Base-by-base conservation (phyloP, 768 basidiomycete genomes). In the Termitomyces sp. region DNA sequence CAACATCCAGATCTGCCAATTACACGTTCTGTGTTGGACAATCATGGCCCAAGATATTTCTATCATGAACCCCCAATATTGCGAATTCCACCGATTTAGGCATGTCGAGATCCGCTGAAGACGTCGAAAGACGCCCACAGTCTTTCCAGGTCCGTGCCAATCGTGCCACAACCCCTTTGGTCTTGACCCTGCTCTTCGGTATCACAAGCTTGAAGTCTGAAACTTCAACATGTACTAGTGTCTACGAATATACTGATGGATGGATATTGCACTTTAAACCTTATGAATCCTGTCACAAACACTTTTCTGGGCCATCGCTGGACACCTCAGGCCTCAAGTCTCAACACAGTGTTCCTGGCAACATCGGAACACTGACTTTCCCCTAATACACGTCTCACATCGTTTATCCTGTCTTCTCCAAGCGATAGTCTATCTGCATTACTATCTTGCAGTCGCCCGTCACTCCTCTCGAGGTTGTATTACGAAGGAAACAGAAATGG, bases 41-140 rank as follows among this genome's bases (percentile, higher is more conserved):
- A 12, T 71, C 4, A 71, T 72, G 71, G 64, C 67, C 3, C 62
- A 62, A 34, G 48, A 69, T n/a, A 61, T 73, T 2, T 72, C 71
- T 11, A 53, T 59, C 29, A 60, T 70, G n/a, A 59, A 65, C 10
- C 64, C 49, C n/a, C n/a, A n/a, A n/a, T 5, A 16, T 37, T 1
- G 35, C 12, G 3, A 37, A 23, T 34, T 14, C 7, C 46, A 21
- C 21, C 11, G 21, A 50, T 19, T 40, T 8, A 38, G 10, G 44
- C 17, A 49, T 9, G 11, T 11, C 17, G 8, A 17, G 23, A n/a
- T 49, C 34, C n/a, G n/a, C 29, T 25, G n/a, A n/a, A n/a, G n/a
- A n/a, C n/a, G n/a, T 5, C 4, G 31, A 37, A 16, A 47, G n/a
- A 47, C 31, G 25, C 23, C 21, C 35, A 37, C 31, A 25, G 37